phyloP scores from a whole-genome alignment of 441 rosid species.

The Pelargonium citronellum region DNA sequence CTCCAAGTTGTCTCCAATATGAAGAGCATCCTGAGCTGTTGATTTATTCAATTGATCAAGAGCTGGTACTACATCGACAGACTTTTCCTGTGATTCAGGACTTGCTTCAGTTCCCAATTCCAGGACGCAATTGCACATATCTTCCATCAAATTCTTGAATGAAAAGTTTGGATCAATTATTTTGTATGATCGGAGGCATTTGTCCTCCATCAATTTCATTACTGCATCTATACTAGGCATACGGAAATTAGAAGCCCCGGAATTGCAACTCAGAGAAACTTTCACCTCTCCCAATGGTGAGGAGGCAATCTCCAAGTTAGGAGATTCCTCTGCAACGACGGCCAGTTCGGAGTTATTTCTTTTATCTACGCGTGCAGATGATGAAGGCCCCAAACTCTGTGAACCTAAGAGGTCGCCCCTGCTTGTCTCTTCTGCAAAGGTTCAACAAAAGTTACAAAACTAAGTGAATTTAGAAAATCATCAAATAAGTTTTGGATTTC shows the following conservation, averaged over 20 bases:
- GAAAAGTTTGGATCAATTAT: slow-evolving; percentile 72
- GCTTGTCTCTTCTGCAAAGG: no score
- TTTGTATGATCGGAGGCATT: slow-evolving; percentile 60
- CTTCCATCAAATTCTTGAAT: slow-evolving; percentile 53
- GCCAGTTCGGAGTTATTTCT: slow-evolving; percentile 32
- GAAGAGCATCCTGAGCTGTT: slow-evolving; percentile 29
- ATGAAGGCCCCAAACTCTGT: background rate
- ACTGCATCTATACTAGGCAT: slow-evolving; percentile 56
- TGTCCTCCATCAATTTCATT: slow-evolving; percentile 24
- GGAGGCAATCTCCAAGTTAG: slow-evolving; percentile 64
- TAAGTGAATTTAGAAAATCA: background rate
- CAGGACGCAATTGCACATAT: slow-evolving; percentile 66
- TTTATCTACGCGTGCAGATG: slow-evolving; percentile 27
- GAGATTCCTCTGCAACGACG: slow-evolving; percentile 27
- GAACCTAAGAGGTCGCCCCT: no score
- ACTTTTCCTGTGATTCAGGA: slow-evolving; percentile 50
- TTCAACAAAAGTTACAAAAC: no score
- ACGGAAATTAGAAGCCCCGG: slow-evolving; percentile 43
- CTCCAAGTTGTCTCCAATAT: slow-evolving; percentile 20
- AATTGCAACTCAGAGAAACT: slow-evolving; percentile 51
- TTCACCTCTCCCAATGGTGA: slow-evolving; percentile 76
- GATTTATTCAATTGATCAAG: slow-evolving; percentile 43
- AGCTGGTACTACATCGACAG: slow-evolving; percentile 31
- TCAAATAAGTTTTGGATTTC: background rate
- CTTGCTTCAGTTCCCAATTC: slow-evolving; percentile 58